Base-by-base conservation (phyloP, 1,139 yeast species). In the Scheffersomyces illinoinensis region DNA sequence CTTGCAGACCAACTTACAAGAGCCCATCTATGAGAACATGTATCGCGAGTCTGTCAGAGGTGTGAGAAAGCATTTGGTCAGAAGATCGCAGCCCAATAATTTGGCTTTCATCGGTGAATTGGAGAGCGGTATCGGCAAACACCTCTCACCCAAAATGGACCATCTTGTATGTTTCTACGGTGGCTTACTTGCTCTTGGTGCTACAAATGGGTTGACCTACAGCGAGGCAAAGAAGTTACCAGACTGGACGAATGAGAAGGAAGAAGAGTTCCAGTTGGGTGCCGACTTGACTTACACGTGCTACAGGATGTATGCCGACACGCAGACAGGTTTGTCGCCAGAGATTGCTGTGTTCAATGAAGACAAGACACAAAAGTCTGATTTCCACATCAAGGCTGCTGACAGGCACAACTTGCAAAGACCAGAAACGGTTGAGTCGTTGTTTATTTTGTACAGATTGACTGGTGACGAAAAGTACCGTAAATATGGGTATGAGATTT, bases 81-180 rank as follows among this genome's bases (percentile, higher is more conserved):
- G 81, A 24, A 76, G 84, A 58, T 87, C 97, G 0, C 71, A 73
- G 50, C 97, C 97, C 6, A 84, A 76, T 64, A 84, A 83, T 2
- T 77, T 90, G 52, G 83, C 89, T 0, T 93, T 81, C 69, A 81
- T 93, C 61, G 97, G 97, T 14, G 98, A 93, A 72, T 81, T 86
- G 56, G 91, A 89, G 26, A 66, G 74, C 47, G 98, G 98, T 8
- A 69, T 91, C 20, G 75, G 72, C 17, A 88, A 88, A 0, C 76
- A 78, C 1, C 73, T 89, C 7, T 85, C 89, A n/a, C 77, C 87
- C 20, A 93, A 92, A 71, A 92, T 93, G 97, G 98, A 93, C 71
- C 98, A 93, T 74, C 79, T 92, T 63, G 98, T 92, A 23, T 93
- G 98, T 73, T 93, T 92, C 76, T 87, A 91, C 69, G 97, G 97